Evolutionary conservation across 1,284 basidiomycete genomes (phyloP), one percentile per base, ranked within the genome.

Genomic region (Volvariella volvacea): DNA sequence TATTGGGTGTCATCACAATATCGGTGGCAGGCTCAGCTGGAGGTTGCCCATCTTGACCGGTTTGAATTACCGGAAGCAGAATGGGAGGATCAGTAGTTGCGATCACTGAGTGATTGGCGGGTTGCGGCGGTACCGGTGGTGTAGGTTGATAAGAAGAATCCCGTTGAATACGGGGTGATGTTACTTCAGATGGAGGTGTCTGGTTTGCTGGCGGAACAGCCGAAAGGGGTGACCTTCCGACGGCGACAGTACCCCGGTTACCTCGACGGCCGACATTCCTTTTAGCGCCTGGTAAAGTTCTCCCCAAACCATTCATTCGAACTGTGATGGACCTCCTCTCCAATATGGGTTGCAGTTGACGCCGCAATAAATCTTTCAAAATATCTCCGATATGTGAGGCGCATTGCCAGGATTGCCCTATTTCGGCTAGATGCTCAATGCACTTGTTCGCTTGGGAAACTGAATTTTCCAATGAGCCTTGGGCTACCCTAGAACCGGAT

Each of bases 361-460:
- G 59, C 21, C 63, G 56, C 41, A 70, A 47, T 12, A 73, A 53
- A 14, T 56, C 54, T 22, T 58, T 57, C 41, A 76, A 58, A 39
- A 77, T 77, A 22, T 65, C 65, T 12, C 65, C 68, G 43, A 76
- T 70, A 52, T 71, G 67, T 33, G 64, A 65, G 3, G 75, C 74
- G 44, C 72, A 70, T 39, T 70, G 66, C 68, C 74, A 80, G 0
- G 73, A 73, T 43, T 63, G 62, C 2, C 74, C 74, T 9, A 74
- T 67, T 49, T 76, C 71, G 15, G 61, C 56, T 0, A 79, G 64
- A 54, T 76, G 74, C 21, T 67, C 57, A 39, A 78, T 61, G 45
- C 75, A 74, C 12, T 64, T 57, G 41, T 71, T 65, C 3, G 68
- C 67, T 36, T 73, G 68, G 1, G 63, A 54, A 40, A 73, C 60